Conservation (phyloP, 257 asterid species). For the Salvia miltiorrhiza region DNA sequence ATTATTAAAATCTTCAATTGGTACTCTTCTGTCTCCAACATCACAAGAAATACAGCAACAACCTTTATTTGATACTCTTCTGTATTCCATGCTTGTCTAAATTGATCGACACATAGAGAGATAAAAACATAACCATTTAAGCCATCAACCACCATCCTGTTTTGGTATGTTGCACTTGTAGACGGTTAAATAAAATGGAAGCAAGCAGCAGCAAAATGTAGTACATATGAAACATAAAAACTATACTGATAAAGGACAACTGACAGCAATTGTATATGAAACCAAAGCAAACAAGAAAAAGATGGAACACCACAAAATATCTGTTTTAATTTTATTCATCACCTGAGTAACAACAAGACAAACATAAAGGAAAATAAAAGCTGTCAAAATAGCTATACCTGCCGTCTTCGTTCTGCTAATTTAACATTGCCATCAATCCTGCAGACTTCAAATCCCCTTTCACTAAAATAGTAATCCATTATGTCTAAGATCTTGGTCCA, state of each 20-base stretch:
- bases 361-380: neutral
- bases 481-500: constrained; percentile 96
- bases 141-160: neutral
- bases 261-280: neutral
- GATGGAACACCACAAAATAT: neutral
- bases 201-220: constrained; percentile 1
- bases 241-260: neutral
- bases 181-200: neutral
- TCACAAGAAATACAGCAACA: neutral
- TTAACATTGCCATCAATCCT: constrained; percentile 90
- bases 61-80: neutral
- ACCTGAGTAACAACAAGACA: neutral
- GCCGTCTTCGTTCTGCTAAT: constrained; percentile 70
- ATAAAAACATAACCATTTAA: neutral
- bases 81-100: neutral
- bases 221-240: neutral
- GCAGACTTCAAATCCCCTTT: constrained; percentile 75
- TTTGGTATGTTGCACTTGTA: neutral
- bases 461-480: constrained; percentile 91
- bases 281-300: neutral
- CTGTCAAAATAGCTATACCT: constrained; percentile 40
- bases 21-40: too few species aligned
- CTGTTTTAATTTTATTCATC: neutral
- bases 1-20: too few species aligned
- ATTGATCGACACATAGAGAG: neutral